Conservation (phyloP, 768 basidiomycete genomes). For the Kondoa subrosea region DNA sequence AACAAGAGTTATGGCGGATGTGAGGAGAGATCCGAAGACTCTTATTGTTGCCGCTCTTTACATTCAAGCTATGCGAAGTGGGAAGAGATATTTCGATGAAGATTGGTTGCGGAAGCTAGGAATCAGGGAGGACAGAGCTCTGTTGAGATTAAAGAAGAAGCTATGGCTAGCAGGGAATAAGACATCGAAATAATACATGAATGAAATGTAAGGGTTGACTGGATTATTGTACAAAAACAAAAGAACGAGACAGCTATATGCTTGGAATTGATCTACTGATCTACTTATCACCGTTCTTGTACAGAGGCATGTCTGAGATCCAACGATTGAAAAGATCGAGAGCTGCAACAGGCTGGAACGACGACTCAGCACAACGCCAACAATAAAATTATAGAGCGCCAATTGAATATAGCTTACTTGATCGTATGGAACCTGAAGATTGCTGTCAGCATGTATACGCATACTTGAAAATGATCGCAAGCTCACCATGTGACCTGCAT, state of each 20-base stretch:
- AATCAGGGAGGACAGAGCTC: background rate
- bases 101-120: background rate
- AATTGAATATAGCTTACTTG: background rate
- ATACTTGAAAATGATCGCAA: background rate
- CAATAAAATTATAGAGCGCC: background rate
- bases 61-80: background rate
- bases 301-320: constrained; percentile 33
- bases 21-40: background rate
- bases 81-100: background rate
- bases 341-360: constrained; percentile 71
- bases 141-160: background rate
- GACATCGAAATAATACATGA: background rate
- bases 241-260: background rate
- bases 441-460: constrained; percentile 8
- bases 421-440: background rate
- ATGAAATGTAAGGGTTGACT: background rate
- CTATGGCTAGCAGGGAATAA: background rate
- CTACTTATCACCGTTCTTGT: background rate
- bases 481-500: constrained; percentile 52
- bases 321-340: constrained; percentile 42
- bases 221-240: background rate
- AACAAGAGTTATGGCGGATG: background rate
- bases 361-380: too few relatives aligned
- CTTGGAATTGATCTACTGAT: too few relatives aligned
- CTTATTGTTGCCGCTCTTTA: background rate